These are phyloP conservation scores for Ustilago trichophora DNA, from an alignment of 1,284 basidiomycete genomes.

Conservation along the genomic window DNA sequence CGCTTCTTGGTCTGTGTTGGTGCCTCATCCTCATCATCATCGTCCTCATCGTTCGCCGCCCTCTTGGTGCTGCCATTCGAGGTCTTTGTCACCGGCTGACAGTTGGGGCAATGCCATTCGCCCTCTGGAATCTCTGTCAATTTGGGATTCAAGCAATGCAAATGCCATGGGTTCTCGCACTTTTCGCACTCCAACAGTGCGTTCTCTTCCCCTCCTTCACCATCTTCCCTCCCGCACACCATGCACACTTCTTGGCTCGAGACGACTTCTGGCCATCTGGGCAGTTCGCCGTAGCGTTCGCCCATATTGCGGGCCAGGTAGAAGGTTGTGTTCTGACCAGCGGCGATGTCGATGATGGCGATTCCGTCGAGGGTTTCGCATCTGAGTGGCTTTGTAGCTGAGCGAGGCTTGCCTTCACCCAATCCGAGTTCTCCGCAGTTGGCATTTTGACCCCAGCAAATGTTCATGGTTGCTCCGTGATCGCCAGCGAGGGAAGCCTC, in stretches of 20 bases:
- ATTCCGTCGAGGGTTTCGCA: conserved; percentile 78
- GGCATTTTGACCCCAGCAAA: conserved; percentile 82
- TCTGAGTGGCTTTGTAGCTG: conserved; percentile 82
- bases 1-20: conserved; percentile 24
- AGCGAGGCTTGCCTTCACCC: conserved; percentile 81
- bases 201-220: conserved; percentile 40
- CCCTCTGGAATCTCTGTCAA: conserved; percentile 81
- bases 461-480: conserved; percentile 78
- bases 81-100: conserved; percentile 18
- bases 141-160: conserved; percentile 81
- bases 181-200: conserved; percentile 68
- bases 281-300: conserved; percentile 54
- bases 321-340: conserved; percentile 84
- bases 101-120: conserved; percentile 59
- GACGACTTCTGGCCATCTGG: conserved; percentile 68
- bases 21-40: conserved; percentile 13
- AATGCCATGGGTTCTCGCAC: conserved; percentile 90
- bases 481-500: conserved; percentile 64
- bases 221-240: conserved; percentile 78
- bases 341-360: conserved; percentile 80
- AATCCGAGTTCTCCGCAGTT: conserved; percentile 81
- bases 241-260: conserved; percentile 77
- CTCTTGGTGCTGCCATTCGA: conserved; percentile 14
- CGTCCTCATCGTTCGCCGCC: conserved; percentile 11
- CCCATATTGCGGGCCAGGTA: conserved; percentile 75